A percentile compares a stretch with the other conserved stretches of the same genome.
phyloP scores from a whole-genome alignment of 2,329 filamentous ascomycete species.

The Fusarium odoratissimum region DNA sequence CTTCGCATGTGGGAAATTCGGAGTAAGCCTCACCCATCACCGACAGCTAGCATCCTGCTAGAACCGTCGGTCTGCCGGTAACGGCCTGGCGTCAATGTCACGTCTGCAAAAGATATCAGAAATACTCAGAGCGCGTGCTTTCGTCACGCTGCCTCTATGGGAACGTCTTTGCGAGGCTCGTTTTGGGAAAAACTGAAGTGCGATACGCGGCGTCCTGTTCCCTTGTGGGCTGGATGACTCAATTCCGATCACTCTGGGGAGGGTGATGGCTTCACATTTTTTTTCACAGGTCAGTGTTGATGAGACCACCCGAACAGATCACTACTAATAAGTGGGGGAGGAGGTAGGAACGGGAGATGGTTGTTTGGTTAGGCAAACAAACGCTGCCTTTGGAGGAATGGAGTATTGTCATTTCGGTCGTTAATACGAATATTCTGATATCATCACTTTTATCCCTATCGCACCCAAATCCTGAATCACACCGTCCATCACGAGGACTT shows the following conservation, averaged over 20 bases:
- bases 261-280: conserved; percentile 69
- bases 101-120: conserved; percentile 94
- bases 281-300: conserved; percentile 45
- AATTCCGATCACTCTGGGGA: conserved; percentile 93
- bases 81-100: conserved; percentile 84
- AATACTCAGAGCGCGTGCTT: conserved; percentile 72
- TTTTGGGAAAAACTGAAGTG: conserved; percentile 78
- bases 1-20: conserved; percentile 95
- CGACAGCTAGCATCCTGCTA: background rate
- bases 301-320: conserved; percentile 15
- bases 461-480: background rate
- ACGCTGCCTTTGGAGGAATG: conserved; percentile 18
- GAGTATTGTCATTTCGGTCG: conserved; percentile 37
- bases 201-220: conserved; percentile 83
- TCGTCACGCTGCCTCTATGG: conserved; percentile 72
- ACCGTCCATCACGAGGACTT: conserved; percentile 7
- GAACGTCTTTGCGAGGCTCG: conserved; percentile 94
- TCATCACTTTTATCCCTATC: conserved; percentile 9
- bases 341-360: background rate
- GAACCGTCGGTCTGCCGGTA: conserved; percentile 75
- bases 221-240: conserved; percentile 67
- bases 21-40: conserved; percentile 82
- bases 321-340: conserved; percentile 42
- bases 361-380: background rate
- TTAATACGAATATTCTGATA: conserved; percentile 27